These are phyloP conservation scores for Saccharomycopsis capsularis DNA, from an alignment of 805 yeast genomes.

Conservation along the genomic window DNA sequence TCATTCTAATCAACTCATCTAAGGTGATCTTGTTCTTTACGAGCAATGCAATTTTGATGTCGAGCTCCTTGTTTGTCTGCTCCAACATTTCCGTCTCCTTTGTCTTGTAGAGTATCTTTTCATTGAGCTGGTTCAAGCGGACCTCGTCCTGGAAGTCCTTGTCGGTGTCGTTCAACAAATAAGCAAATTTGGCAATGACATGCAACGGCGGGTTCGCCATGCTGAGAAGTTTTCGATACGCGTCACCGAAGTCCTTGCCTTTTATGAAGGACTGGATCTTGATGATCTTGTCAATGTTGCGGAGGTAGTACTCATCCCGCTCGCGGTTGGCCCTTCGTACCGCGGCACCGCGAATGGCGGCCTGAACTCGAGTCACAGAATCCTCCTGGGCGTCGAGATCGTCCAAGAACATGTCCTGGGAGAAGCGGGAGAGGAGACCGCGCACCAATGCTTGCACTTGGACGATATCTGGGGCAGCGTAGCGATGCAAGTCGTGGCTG, in stretches of 20 bases:
- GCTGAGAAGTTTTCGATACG: slow-evolving; percentile 65
- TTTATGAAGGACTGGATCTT: slow-evolving; percentile 69
- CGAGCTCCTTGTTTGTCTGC: slow-evolving; percentile 64
- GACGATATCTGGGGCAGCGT: slow-evolving; percentile 27
- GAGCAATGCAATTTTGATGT: slow-evolving; percentile 68
- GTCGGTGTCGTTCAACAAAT: slow-evolving; percentile 65
- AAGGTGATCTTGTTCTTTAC: slow-evolving; percentile 74
- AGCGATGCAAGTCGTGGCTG: slow-evolving; percentile 22
- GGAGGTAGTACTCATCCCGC: slow-evolving; percentile 41
- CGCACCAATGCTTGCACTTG: slow-evolving; percentile 52
- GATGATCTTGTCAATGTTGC: slow-evolving; percentile 50
- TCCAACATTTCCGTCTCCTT: slow-evolving; percentile 65
- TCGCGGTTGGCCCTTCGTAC: slow-evolving; percentile 28
- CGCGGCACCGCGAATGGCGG: slow-evolving; percentile 42
- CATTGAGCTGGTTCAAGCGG: slow-evolving; percentile 58
- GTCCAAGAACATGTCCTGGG: slow-evolving; percentile 45
- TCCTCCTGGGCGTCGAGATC: slow-evolving; percentile 40
- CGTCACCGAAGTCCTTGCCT: slow-evolving; percentile 57
- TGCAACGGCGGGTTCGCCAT: slow-evolving; percentile 71
- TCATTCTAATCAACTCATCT: slow-evolving; percentile 52
- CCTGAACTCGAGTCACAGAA: slow-evolving; percentile 42
- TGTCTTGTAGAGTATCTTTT: slow-evolving; percentile 61
- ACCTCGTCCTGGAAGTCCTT: slow-evolving; percentile 74
- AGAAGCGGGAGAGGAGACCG: slow-evolving; percentile 56
- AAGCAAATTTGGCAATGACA: slow-evolving; percentile 70